Conservation (phyloP, 139 green algal species). For the Tetraselmis chui region DNA sequence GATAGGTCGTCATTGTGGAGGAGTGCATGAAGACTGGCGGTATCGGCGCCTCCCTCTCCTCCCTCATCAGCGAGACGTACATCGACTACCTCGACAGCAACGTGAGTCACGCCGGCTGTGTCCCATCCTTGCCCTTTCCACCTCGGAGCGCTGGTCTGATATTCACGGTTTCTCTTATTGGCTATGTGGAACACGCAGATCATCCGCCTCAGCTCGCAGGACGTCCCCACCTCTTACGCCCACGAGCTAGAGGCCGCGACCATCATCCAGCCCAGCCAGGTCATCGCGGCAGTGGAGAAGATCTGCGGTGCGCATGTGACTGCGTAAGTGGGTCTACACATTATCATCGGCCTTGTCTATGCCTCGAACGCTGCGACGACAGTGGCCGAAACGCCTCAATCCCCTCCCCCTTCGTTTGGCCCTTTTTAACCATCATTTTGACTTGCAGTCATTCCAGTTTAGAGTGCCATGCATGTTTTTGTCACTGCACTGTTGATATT, state of each 20-base stretch:
- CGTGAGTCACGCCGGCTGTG: slow-evolving; percentile 16
- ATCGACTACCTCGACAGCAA: slow-evolving; percentile 93
- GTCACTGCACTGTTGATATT: too few species aligned
- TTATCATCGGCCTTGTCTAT: too few species aligned
- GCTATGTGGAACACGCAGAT: slow-evolving; percentile 37
- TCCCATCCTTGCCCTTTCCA: too few species aligned
- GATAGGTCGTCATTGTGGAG: slow-evolving; percentile 86
- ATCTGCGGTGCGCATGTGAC: slow-evolving; percentile 8
- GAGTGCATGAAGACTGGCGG: slow-evolving; percentile 96
- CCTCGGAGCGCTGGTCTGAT: too few species aligned
- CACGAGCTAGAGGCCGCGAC: slow-evolving; percentile 89
- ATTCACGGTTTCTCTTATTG: neutral
- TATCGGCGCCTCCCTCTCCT: slow-evolving; percentile 89
- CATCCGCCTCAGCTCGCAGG: slow-evolving; percentile 73
- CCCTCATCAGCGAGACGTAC: slow-evolving; percentile 84
- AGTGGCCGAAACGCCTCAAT: too few species aligned
- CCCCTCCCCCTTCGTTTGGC: too few species aligned
- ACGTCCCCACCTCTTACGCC: slow-evolving; percentile 90
- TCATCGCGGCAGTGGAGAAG: slow-evolving; percentile 51
- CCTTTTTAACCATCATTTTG: too few species aligned
- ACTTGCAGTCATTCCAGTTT: too few species aligned
- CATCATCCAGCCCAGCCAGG: slow-evolving; percentile 85
- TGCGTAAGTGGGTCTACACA: neutral
- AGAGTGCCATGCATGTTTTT: too few species aligned
- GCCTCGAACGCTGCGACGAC: too few species aligned